Base-by-base conservation (phyloP, 2,329 filamentous ascomycete species). In the Coniella vitis region DNA sequence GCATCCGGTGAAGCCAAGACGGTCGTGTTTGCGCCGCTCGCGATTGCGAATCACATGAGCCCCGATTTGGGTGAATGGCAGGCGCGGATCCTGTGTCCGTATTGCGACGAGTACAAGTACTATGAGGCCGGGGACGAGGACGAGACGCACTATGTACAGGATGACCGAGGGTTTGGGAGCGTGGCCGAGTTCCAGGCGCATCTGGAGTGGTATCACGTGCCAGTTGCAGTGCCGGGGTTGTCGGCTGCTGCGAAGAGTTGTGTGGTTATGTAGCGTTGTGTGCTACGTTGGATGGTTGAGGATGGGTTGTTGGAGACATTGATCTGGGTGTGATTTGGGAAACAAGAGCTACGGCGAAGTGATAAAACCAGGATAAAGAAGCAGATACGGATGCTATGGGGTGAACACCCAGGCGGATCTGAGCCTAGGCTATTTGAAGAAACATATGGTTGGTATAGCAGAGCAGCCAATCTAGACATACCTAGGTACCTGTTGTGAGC, bases 1-100 rank as follows among this genome's bases (percentile, higher is more conserved):
- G 67, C 68, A n/a, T 64, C 58, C 4, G 64, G 66, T 9, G 65
- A 67, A 47, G 66, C 72, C 47, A 79, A 78, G 61, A 69, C 66
- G 17, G 61, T 81, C 25, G 68, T 82, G 0, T 81, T 78, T 56
- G 73, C 77, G 37, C 76, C 78, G 2, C 62, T 81, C 20, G 77
- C 74, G 31, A 72, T 82, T 38, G 76, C 76, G 29, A 81, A 78
- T 60, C 78, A 82, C 59, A 62, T 75, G 22, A 66, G 73, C 29
- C 77, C 77, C 3, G 61, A 63, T 16, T 61, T 64, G 8, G 72
- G 74, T 38, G 75, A 75, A 54, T 81, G 75, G 72, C 67, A 70
- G 50, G 71, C 76, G 3, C 64, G 69, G 14, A 59, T 80, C 13
- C 57, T 76, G 29, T 81, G 78, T 50, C 75, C 76, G 2, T 76